Evolutionary conservation across 768 basidiomycete genomes (phyloP).

Genomic region (Grammothele lineata): DNA sequence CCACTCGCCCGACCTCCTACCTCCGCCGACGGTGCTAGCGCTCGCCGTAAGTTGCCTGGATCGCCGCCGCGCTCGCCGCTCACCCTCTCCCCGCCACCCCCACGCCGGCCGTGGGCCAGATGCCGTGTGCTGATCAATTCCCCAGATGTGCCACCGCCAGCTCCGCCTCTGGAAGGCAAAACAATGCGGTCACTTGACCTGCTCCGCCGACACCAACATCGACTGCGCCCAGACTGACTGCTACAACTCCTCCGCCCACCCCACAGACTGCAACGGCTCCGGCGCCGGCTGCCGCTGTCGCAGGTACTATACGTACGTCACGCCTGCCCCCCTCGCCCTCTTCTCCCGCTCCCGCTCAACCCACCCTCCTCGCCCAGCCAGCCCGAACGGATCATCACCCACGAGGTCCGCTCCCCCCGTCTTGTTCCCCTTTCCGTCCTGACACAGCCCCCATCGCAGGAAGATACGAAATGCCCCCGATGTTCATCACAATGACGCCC

Average conservation of each 20-base stretch:
- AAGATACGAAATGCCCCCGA: constrained; percentile 8
- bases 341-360: constrained; percentile 1
- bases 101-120: not conserved
- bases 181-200: constrained; percentile 54
- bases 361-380: constrained; percentile 32
- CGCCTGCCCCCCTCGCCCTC: not conserved
- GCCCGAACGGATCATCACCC: constrained; percentile 46
- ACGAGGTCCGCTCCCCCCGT: constrained; percentile 34
- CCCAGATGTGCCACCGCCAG: constrained; percentile 60
- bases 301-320: constrained; percentile 52
- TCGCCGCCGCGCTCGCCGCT: too few species aligned
- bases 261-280: constrained; percentile 36
- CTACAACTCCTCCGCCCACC: constrained; percentile 46
- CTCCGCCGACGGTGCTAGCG: constrained; percentile 30
- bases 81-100: constrained; percentile 1
- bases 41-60: constrained; percentile 21
- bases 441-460: not conserved
- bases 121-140: not conserved
- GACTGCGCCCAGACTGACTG: constrained; percentile 52
- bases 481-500: constrained; percentile 1
- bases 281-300: constrained; percentile 14
- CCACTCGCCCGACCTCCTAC: constrained; percentile 25
- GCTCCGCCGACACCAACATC: constrained; percentile 36
- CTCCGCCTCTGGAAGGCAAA: constrained; percentile 48
- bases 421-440: not conserved